Conservation (phyloP, 371 early-diverging fungal genomes). For the Rhizomucor miehei region DNA sequence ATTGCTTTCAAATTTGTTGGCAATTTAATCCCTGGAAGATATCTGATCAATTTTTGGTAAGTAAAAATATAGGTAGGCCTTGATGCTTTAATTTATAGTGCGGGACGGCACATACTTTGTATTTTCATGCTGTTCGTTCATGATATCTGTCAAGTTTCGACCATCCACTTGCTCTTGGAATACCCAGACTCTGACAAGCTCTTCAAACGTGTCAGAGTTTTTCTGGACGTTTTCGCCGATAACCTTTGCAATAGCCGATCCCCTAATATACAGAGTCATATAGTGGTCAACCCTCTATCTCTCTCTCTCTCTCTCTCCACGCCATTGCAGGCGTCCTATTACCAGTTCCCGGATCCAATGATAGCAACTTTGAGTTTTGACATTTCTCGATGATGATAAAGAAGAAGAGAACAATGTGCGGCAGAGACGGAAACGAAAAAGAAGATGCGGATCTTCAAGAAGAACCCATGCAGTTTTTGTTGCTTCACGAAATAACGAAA, state of each 20-base stretch:
- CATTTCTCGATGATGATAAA: not conserved
- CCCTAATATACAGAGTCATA: slow-evolving; percentile 80
- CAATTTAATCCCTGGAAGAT: slow-evolving; percentile 86
- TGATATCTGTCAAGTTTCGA: slow-evolving; percentile 86
- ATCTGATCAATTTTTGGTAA: slow-evolving; percentile 36
- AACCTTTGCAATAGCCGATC: slow-evolving; percentile 94
- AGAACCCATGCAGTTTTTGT: too few relatives aligned
- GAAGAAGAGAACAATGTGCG: not conserved
- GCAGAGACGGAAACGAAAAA: too few relatives aligned
- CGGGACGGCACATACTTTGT: slow-evolving; percentile 61
- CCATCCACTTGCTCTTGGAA: slow-evolving; percentile 87
- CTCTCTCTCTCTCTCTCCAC: not conserved
- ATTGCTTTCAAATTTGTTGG: slow-evolving; percentile 84
- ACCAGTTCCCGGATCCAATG: slow-evolving; percentile 96
- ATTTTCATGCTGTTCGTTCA: slow-evolving; percentile 94
- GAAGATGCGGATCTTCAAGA: too few relatives aligned
- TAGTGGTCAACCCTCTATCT: too few relatives aligned
- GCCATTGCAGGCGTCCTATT: slow-evolving; percentile 8
- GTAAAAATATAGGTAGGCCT: not conserved
- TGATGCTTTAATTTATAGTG: not conserved
- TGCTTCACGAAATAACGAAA: too few relatives aligned
- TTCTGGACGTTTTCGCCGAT: slow-evolving; percentile 79
- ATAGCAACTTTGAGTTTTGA: slow-evolving; percentile 70
- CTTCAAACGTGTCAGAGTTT: slow-evolving; percentile 64
- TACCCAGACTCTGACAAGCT: slow-evolving; percentile 91